Percentiles rank a stretch among this genome's conserved stretches.
Conservation (phyloP, 176 grass and related monocot species). For the Musa schizocarpa region DNA sequence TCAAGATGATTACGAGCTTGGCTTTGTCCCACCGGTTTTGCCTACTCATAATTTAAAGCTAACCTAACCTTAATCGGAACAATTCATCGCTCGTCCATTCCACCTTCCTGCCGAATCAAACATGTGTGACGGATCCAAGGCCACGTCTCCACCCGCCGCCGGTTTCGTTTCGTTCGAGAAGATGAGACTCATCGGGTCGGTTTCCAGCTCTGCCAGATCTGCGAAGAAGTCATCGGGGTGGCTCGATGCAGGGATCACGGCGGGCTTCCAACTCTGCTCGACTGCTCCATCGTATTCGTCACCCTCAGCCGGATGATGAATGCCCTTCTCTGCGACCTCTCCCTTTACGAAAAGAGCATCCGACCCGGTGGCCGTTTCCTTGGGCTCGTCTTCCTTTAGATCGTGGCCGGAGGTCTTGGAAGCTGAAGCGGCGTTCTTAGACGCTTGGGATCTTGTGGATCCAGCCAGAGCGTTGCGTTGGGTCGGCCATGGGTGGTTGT, state of each 20-base stretch:
- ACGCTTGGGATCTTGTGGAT: neutral
- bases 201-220: constrained; percentile 12
- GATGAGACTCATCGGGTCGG: constrained; percentile 26
- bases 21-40: no score
- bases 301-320: neutral
- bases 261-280: constrained; percentile 4
- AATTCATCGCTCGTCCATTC: no score
- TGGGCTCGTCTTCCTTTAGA: neutral
- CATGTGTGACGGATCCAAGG: constrained; percentile 19
- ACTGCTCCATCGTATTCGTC: neutral
- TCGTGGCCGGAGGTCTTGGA: neutral
- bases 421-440: neutral
- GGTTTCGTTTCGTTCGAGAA: constrained; percentile 24
- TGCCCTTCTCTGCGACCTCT: neutral
- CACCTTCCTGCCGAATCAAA: neutral
- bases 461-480: neutral
- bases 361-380: no score
- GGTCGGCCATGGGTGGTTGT: no score
- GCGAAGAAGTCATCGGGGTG: constrained; percentile 17
- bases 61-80: no score
- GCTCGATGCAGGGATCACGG: neutral
- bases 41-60: no score
- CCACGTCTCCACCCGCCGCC: constrained; percentile 8
- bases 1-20: no score
- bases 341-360: neutral